Evolutionary conservation across 306 rosid genomes (phyloP).

Genomic region (Quillaja saponaria): DNA sequence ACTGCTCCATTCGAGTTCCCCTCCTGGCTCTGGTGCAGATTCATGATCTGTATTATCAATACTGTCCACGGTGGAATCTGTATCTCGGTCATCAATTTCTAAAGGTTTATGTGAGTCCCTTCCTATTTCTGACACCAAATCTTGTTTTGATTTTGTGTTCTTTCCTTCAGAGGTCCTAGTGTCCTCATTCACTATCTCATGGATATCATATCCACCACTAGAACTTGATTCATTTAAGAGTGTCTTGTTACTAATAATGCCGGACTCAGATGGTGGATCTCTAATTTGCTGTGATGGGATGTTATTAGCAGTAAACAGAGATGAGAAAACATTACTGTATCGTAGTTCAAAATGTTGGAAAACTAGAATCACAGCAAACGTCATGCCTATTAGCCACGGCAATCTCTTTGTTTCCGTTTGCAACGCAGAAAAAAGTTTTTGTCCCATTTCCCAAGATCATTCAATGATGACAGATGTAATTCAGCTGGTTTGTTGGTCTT

Average conservation of each 20-base stretch:
- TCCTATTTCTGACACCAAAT: conserved; percentile 23
- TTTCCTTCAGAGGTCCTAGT: conserved; percentile 32
- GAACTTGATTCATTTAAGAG: conserved; percentile 35
- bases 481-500: no score
- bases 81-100: conserved; percentile 39
- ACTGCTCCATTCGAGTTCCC: conserved; percentile 29
- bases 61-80: conserved; percentile 26
- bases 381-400: conserved; percentile 49
- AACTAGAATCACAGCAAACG: conserved; percentile 51
- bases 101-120: conserved; percentile 30
- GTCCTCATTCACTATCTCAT: conserved; percentile 26
- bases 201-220: conserved; percentile 20
- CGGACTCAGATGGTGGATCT: conserved; percentile 31
- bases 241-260: conserved; percentile 20
- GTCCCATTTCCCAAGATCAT: conserved; percentile 55
- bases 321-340: conserved; percentile 32
- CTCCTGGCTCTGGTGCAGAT: conserved; percentile 23
- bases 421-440: conserved; percentile 37
- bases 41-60: conserved; percentile 28
- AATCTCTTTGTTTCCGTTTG: conserved; percentile 53
- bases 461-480: neutral
- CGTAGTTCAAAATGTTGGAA: conserved; percentile 61
- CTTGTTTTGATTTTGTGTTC: conserved; percentile 20
- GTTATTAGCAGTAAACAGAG: conserved; percentile 42
- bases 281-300: conserved; percentile 23